Evolutionary conservation across 2,329 filamentous ascomycete species (phyloP).

Genomic region (Pseudogymnoascus sp.): DNA sequence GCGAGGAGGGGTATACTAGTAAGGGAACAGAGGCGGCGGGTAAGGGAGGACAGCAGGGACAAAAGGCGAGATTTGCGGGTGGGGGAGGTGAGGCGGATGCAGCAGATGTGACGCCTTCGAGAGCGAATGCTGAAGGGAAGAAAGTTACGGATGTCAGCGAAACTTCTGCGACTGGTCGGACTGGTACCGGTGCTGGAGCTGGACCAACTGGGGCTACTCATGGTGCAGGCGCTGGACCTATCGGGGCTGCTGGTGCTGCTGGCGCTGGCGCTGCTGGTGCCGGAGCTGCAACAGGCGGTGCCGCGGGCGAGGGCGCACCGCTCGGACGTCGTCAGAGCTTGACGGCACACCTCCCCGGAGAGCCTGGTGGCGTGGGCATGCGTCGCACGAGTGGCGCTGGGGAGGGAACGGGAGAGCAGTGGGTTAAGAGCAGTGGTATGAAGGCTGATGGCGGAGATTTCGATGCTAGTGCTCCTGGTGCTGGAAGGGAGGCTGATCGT

Average conservation of each 20-base stretch:
- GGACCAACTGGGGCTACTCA: neutral
- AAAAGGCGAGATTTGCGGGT: neutral
- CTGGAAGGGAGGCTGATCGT: slow-evolving; percentile 59
- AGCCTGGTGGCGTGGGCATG: slow-evolving; percentile 16
- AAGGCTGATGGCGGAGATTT: slow-evolving; percentile 59
- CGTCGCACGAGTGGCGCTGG: slow-evolving; percentile 26
- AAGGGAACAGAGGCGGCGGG: neutral
- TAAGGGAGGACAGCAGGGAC: neutral
- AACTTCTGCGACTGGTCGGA: neutral
- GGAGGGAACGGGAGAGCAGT: slow-evolving; percentile 46
- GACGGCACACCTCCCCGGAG: slow-evolving; percentile 14
- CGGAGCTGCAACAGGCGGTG: neutral
- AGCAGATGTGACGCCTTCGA: neutral
- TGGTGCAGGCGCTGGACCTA: neutral
- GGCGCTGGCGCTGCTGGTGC: neutral
- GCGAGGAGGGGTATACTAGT: neutral
- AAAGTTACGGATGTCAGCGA: slow-evolving; percentile 15
- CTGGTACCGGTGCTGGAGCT: neutral
- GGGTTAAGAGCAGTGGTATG: slow-evolving; percentile 49
- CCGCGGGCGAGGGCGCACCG: neutral
- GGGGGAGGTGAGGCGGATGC: neutral
- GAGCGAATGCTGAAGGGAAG: neutral
- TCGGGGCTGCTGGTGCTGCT: neutral
- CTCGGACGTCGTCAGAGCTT: slow-evolving; percentile 17
- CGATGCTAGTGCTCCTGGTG: slow-evolving; percentile 54